phyloP scores from a whole-genome alignment of 2,329 filamentous ascomycete genomes.

The Rasamsonia emersonii region DNA sequence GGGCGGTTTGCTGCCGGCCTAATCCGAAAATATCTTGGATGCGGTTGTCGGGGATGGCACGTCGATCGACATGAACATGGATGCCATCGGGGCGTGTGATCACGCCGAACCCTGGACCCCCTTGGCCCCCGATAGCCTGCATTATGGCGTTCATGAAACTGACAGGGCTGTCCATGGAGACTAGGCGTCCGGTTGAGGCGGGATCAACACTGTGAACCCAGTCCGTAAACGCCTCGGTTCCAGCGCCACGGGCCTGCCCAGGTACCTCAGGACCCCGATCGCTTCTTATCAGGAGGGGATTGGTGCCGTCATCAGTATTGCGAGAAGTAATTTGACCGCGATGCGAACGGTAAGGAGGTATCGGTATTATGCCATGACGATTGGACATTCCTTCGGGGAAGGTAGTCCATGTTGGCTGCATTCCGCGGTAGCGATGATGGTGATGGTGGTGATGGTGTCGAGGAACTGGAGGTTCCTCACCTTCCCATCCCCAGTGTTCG shows the following conservation, averaged over 20 bases:
- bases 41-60: slow-evolving; percentile 39
- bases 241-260: slow-evolving; percentile 27
- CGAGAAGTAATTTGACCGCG: slow-evolving; percentile 41
- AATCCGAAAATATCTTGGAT: slow-evolving; percentile 43
- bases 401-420: slow-evolving; percentile 56
- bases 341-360: slow-evolving; percentile 37
- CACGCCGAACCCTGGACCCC: slow-evolving; percentile 33
- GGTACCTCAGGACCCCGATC: slow-evolving; percentile 24
- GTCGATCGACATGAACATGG: slow-evolving; percentile 48
- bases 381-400: slow-evolving; percentile 51
- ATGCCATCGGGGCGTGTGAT: slow-evolving; percentile 42
- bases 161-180: slow-evolving; percentile 43
- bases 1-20: slow-evolving; percentile 20
- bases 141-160: slow-evolving; percentile 52
- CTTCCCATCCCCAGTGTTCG: slow-evolving; percentile 44
- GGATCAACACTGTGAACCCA: slow-evolving; percentile 46
- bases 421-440: slow-evolving; percentile 48
- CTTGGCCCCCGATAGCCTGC: slow-evolving; percentile 43
- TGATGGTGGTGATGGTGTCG: slow-evolving; percentile 40
- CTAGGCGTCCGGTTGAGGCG: slow-evolving; percentile 34
- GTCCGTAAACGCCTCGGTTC: slow-evolving; percentile 39
- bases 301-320: slow-evolving; percentile 68
- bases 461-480: slow-evolving; percentile 41
- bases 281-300: slow-evolving; percentile 70
- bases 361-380: slow-evolving; percentile 33